These are phyloP conservation scores for Leccinum disarticulatum DNA, from an alignment of 768 basidiomycete genomes.

Conservation along the genomic window DNA sequence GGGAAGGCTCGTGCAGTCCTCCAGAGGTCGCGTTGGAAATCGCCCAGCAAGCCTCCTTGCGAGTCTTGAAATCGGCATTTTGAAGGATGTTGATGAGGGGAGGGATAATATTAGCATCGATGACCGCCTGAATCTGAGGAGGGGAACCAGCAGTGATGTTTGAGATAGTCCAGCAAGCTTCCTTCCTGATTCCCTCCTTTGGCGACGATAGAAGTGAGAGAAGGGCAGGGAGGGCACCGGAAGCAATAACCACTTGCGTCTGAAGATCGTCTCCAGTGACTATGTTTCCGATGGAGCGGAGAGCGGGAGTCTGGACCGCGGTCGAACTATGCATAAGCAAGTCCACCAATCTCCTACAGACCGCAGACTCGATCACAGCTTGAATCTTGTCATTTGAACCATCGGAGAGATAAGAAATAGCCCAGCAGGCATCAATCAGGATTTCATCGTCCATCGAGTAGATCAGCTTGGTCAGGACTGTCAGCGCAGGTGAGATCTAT, in stretches of 20 bases:
- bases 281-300: slow-evolving; percentile 98
- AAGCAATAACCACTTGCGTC: slow-evolving; percentile 98
- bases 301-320: slow-evolving; percentile 96
- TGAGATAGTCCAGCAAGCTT: slow-evolving; percentile 99
- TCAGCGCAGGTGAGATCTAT: slow-evolving; percentile 94
- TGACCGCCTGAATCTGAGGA: slow-evolving; percentile 94
- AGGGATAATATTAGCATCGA: slow-evolving; percentile 97
- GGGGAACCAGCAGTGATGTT: slow-evolving; percentile 98
- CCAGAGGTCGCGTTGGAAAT: slow-evolving; percentile 99
- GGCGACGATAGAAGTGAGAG: slow-evolving; percentile 91
- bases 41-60: slow-evolving; percentile 99
- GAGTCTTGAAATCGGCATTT: slow-evolving; percentile 98
- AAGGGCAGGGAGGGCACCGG: slow-evolving; percentile 93
- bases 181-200: slow-evolving; percentile 98
- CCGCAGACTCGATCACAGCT: slow-evolving; percentile 97
- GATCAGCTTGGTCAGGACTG: slow-evolving; percentile 96
- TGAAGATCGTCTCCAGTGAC: slow-evolving; percentile 99
- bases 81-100: slow-evolving; percentile 98
- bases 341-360: slow-evolving; percentile 96
- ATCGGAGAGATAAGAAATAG: slow-evolving; percentile 98
- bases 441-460: slow-evolving; percentile 99
- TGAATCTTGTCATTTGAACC: slow-evolving; percentile 99
- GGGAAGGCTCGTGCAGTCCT: slow-evolving; percentile 91
- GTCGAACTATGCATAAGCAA: slow-evolving; percentile 93
- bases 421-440: slow-evolving; percentile 99